phyloP scores from a whole-genome alignment of 257 asterid genomes.

The Paulownia fortunei region DNA sequence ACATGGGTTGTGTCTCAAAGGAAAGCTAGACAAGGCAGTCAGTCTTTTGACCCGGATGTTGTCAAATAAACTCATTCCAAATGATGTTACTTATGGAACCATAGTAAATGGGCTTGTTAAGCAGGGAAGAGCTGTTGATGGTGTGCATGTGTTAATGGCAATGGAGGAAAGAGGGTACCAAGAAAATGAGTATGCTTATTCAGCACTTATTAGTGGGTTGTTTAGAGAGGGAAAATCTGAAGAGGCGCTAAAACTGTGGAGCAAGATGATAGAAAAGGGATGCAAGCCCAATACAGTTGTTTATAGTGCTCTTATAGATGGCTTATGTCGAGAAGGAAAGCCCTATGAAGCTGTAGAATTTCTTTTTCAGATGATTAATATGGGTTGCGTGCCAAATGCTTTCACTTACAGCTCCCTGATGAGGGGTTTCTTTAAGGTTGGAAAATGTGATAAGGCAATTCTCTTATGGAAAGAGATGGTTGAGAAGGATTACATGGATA shows the following conservation, averaged over 20 bases:
- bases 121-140: constrained; percentile 73
- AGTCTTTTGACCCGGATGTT: constrained; percentile 76
- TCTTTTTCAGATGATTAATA: constrained; percentile 59
- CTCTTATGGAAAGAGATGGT: constrained; percentile 76
- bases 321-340: constrained; percentile 70
- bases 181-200: constrained; percentile 68
- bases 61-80: constrained; percentile 64
- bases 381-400: constrained; percentile 73
- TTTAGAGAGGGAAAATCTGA: constrained; percentile 71
- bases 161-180: constrained; percentile 79
- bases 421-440: constrained; percentile 81
- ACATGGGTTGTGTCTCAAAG: constrained; percentile 84
- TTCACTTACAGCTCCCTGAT: constrained; percentile 77
- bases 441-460: constrained; percentile 68
- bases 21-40: constrained; percentile 82
- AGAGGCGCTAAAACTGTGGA: constrained; percentile 72
- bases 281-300: constrained; percentile 73
- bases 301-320: constrained; percentile 87
- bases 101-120: constrained; percentile 81
- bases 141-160: constrained; percentile 52
- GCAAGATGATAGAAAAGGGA: constrained; percentile 65
- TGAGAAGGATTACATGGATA: constrained; percentile 50
- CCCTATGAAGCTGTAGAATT: constrained; percentile 70
- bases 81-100: constrained; percentile 82
- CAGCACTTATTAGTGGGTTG: constrained; percentile 85